Percentiles rank a stretch among this genome's conserved stretches.
phyloP scores from a whole-genome alignment of 345 rosid genomes.

The Acer negundo region DNA sequence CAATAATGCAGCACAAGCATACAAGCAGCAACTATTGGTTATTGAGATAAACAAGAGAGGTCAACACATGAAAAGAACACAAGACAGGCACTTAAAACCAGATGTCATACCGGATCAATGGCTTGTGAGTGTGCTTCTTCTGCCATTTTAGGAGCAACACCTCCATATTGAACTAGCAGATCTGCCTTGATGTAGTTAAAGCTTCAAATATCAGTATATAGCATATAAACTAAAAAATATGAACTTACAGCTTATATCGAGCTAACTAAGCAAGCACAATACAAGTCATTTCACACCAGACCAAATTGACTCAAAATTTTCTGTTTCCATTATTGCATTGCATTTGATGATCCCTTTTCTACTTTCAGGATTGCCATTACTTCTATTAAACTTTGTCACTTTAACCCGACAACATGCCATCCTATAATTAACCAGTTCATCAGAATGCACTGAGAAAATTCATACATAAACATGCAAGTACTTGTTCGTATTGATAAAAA shows the following conservation, averaged over 20 bases:
- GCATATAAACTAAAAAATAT: background rate
- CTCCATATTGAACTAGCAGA: constrained; percentile 82
- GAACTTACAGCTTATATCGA: background rate
- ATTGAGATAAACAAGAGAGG: background rate
- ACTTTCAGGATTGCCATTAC: background rate
- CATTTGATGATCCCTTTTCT: background rate
- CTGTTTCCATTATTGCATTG: background rate
- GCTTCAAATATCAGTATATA: constrained; percentile 17
- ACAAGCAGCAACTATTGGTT: background rate
- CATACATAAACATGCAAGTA: too few species aligned
- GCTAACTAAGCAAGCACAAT: background rate
- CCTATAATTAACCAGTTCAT: too few species aligned
- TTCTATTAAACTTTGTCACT: too few species aligned
- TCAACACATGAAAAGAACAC: background rate
- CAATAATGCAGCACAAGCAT: background rate
- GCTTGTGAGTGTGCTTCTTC: constrained; percentile 86
- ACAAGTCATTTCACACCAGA: background rate
- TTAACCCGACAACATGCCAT: too few species aligned
- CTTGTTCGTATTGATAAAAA: too few species aligned
- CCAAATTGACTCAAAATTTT: background rate
- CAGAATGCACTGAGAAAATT: too few species aligned
- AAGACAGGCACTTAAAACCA: background rate
- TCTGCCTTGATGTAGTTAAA: constrained; percentile 61
- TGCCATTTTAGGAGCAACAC: constrained; percentile 94
- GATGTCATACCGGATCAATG: constrained; percentile 66